Percentiles rank a stretch among this genome's conserved stretches.
phyloP scores from a whole-genome alignment of 352 stramenopile species.

The Blastocystis sp. region DNA sequence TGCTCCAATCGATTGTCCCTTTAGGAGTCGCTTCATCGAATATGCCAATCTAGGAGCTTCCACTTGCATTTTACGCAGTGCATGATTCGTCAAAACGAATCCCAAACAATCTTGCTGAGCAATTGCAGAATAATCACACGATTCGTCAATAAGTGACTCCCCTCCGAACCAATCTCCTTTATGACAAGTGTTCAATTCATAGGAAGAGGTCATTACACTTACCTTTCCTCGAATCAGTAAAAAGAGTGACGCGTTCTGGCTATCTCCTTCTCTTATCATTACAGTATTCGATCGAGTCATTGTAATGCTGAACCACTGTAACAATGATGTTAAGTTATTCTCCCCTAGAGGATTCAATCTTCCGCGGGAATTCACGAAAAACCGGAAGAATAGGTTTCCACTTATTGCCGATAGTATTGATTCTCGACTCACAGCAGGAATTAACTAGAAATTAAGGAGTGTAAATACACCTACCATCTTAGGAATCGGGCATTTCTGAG shows the following conservation, averaged over 20 bases:
- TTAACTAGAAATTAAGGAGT: background rate
- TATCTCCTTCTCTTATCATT: background rate
- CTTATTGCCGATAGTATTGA: background rate
- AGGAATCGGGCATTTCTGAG: background rate
- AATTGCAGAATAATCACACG: background rate
- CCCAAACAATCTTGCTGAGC: background rate
- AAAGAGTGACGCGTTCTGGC: background rate
- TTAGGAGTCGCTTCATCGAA: background rate
- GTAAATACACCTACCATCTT: background rate
- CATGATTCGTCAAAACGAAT: background rate
- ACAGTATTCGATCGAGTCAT: background rate
- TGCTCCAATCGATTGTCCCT: background rate
- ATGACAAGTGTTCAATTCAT: background rate
- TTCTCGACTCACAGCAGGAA: background rate
- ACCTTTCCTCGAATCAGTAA: background rate
- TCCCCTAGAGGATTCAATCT: background rate
- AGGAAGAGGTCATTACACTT: background rate
- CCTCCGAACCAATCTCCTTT: slow-evolving; percentile 52
- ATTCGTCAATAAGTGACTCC: background rate
- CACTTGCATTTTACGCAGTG: background rate
- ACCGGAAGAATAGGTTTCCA: background rate
- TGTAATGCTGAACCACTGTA: background rate
- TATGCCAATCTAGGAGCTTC: background rate
- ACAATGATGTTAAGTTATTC: background rate
- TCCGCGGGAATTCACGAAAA: background rate